Conservation (phyloP, 2,329 filamentous ascomycete genomes). For the Aureobasidium vineae region DNA sequence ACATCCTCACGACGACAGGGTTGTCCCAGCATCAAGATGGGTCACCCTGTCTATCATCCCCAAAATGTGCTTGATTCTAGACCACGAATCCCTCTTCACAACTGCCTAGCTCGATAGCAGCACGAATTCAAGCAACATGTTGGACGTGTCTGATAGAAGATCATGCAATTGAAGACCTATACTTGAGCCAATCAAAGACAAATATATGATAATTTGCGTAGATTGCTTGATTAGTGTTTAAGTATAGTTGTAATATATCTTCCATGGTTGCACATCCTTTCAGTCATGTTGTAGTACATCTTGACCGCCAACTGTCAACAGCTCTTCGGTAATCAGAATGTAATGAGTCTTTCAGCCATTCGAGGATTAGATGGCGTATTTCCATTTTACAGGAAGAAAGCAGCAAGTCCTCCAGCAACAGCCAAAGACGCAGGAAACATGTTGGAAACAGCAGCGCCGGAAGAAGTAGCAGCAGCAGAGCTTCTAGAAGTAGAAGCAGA, state of each 20-base stretch:
- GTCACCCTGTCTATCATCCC: no score
- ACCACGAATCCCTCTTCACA: no score
- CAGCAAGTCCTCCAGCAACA: slow-evolving; percentile 9
- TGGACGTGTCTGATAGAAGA: not conserved
- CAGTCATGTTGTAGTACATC: not conserved
- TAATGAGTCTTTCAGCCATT: no score
- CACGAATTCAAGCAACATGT: not conserved
- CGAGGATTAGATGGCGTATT: no score
- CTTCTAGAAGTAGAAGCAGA: not conserved
- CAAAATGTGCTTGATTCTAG: no score
- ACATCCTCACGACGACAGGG: no score
- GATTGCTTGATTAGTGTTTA: not conserved
- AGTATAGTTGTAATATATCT: not conserved
- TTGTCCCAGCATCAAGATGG: no score
- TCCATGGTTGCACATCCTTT: not conserved
- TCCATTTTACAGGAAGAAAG: not conserved
- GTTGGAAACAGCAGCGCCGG: slow-evolving; percentile 17
- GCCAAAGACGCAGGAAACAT: slow-evolving; percentile 5
- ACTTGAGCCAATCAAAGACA: not conserved
- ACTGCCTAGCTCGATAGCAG: no score
- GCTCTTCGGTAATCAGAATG: no score
- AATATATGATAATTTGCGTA: not conserved
- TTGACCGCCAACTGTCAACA: no score
- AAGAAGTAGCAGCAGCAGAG: slow-evolving; percentile 7
- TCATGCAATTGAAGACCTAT: not conserved